These are phyloP conservation scores for Talaromyces funiculosus DNA, from an alignment of 2,329 filamentous ascomycete species.

Conservation along the genomic window DNA sequence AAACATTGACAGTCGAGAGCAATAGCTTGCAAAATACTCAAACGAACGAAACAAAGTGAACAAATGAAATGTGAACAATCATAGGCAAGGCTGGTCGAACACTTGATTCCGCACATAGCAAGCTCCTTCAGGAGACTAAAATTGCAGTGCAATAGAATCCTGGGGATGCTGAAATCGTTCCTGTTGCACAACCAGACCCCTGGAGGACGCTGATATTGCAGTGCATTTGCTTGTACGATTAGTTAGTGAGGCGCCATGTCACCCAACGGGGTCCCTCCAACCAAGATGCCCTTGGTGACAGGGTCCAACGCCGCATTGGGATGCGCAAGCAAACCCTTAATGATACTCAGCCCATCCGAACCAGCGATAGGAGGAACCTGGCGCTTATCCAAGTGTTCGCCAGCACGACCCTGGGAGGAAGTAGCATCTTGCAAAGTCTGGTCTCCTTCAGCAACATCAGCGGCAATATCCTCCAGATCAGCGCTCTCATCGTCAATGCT, in stretches of 20 bases:
- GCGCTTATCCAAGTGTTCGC: not conserved
- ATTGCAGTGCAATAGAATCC: not conserved
- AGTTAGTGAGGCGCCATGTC: not conserved
- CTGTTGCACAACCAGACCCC: not conserved
- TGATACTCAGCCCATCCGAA: not conserved
- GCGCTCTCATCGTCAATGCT: not conserved
- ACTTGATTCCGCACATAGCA: not conserved
- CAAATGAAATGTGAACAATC: not conserved
- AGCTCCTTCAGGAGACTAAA: not conserved
- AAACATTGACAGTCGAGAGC: not conserved
- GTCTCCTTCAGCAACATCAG: conserved; percentile 1
- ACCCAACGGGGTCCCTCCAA: not conserved
- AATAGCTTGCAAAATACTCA: not conserved
- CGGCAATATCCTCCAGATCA: not conserved
- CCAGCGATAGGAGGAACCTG: conserved; percentile 13
- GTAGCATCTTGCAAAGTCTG: not conserved
- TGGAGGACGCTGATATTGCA: no score
- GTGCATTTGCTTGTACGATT: not conserved
- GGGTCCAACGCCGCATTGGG: not conserved
- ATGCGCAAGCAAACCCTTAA: conserved; percentile 1
- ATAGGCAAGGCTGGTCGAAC: not conserved
- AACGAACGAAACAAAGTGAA: not conserved
- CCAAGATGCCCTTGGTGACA: conserved; percentile 1
- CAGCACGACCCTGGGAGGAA: not conserved
- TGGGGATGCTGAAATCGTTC: not conserved